Evolutionary conservation across 305 asterid species (phyloP).

Genomic region (Withania somnifera): DNA sequence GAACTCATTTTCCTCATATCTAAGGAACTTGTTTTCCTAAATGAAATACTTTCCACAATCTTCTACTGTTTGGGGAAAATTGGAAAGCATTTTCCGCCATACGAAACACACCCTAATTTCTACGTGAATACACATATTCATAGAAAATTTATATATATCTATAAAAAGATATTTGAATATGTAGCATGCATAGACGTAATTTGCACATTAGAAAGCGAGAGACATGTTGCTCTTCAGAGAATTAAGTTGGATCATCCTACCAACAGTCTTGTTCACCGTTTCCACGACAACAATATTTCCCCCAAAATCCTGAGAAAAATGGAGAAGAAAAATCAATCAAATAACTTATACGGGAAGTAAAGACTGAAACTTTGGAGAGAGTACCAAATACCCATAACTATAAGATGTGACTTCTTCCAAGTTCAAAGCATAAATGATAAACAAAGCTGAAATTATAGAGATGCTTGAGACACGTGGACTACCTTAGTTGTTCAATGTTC

Average conservation of each 20-base stretch:
- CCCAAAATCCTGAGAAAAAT: constrained; percentile 41
- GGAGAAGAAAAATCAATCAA: background rate
- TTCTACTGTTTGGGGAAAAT: background rate
- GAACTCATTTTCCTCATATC: too few species aligned
- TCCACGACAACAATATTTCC: constrained; percentile 25
- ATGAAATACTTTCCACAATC: background rate
- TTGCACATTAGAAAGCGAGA: background rate
- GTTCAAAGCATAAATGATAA: background rate
- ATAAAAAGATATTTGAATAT: background rate
- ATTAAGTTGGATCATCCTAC: constrained; percentile 29
- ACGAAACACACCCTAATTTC: background rate
- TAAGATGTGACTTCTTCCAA: background rate
- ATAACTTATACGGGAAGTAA: background rate
- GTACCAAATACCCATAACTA: background rate
- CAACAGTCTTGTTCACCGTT: constrained; percentile 39
- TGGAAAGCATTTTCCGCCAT: background rate
- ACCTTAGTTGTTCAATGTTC: background rate
- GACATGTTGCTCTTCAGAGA: constrained; percentile 7
- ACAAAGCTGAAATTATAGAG: background rate
- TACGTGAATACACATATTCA: background rate
- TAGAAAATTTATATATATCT: background rate
- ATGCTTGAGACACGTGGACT: background rate
- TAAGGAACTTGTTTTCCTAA: background rate
- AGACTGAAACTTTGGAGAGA: background rate
- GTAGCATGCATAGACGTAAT: background rate